Evolutionary conservation across 768 basidiomycete species (phyloP).

Genomic region (Cubamyces lactineus): DNA sequence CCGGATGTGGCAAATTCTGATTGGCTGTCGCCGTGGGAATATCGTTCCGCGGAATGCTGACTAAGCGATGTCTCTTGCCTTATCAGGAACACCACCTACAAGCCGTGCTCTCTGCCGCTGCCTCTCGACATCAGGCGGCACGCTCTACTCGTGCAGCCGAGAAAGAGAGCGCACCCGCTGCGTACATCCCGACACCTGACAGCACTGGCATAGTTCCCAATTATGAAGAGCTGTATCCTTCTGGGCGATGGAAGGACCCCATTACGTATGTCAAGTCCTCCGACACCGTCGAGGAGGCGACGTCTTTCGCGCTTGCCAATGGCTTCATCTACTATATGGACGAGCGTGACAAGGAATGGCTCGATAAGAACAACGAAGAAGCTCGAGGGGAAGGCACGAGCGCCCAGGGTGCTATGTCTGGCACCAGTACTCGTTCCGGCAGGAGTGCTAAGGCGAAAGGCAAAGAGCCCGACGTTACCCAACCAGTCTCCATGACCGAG

Average conservation of each 20-base stretch:
- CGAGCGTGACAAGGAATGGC: conserved; percentile 94
- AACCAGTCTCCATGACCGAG: conserved; percentile 73
- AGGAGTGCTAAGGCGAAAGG: conserved; percentile 81
- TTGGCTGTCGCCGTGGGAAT: conserved; percentile 51
- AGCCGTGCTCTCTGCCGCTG: conserved; percentile 58
- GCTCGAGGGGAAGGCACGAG: conserved; percentile 87
- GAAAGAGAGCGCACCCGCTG: conserved; percentile 50
- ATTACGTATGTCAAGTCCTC: conserved; percentile 79
- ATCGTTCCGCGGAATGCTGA: conserved; percentile 57
- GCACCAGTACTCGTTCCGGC: conserved; percentile 57
- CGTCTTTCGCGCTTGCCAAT: conserved; percentile 61
- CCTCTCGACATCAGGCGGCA: conserved; percentile 47
- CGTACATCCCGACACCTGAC: conserved; percentile 92
- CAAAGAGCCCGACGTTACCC: conserved; percentile 74
- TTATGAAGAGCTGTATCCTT: conserved; percentile 76
- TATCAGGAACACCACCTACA: conserved; percentile 61
- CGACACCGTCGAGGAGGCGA: conserved; percentile 81
- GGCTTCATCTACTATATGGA: conserved; percentile 94
- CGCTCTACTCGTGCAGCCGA: conserved; percentile 44
- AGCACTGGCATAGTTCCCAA: conserved; percentile 79
- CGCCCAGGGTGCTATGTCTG: conserved; percentile 68
- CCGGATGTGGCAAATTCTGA: conserved; percentile 47
- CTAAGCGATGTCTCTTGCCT: conserved; percentile 38
- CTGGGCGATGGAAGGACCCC: conserved; percentile 75
- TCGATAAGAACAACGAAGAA: conserved; percentile 87